Evolutionary conservation across 345 rosid genomes (phyloP).

Genomic region (Bruguiera parviflora): DNA sequence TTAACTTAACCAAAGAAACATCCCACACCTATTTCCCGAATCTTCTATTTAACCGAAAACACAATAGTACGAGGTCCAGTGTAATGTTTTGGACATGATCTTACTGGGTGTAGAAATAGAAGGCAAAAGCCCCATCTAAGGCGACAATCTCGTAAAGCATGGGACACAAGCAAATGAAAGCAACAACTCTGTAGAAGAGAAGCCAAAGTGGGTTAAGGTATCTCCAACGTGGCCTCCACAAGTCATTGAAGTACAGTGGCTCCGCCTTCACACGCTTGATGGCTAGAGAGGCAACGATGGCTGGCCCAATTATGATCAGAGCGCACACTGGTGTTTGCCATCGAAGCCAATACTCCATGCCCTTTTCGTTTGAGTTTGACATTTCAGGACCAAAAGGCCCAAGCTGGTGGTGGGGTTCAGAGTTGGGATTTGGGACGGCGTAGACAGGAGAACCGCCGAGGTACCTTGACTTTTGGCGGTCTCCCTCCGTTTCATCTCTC

Average conservation of each 20-base stretch:
- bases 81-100: neutral
- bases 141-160: slow-evolving; percentile 19
- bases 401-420: too few relatives aligned
- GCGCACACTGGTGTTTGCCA: slow-evolving; percentile 41
- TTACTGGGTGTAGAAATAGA: slow-evolving; percentile 46
- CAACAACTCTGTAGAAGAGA: slow-evolving; percentile 28
- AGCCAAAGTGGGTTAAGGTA: slow-evolving; percentile 10
- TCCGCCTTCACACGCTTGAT: slow-evolving; percentile 25
- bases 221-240: slow-evolving; percentile 41
- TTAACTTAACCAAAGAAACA: too few relatives aligned
- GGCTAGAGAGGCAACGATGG: slow-evolving; percentile 7
- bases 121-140: neutral
- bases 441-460: too few relatives aligned
- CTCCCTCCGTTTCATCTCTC: too few relatives aligned
- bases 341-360: slow-evolving; percentile 29
- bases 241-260: slow-evolving; percentile 14
- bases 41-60: too few relatives aligned
- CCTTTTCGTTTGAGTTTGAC: neutral
- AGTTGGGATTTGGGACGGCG: too few relatives aligned
- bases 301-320: slow-evolving; percentile 16
- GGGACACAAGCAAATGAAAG: slow-evolving; percentile 30
- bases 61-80: too few relatives aligned
- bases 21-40: too few relatives aligned
- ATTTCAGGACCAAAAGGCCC: neutral
- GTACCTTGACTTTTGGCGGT: too few relatives aligned